Base-by-base conservation (phyloP, 2,329 filamentous ascomycete genomes). In the Cladophialophora chaetospira region DNA sequence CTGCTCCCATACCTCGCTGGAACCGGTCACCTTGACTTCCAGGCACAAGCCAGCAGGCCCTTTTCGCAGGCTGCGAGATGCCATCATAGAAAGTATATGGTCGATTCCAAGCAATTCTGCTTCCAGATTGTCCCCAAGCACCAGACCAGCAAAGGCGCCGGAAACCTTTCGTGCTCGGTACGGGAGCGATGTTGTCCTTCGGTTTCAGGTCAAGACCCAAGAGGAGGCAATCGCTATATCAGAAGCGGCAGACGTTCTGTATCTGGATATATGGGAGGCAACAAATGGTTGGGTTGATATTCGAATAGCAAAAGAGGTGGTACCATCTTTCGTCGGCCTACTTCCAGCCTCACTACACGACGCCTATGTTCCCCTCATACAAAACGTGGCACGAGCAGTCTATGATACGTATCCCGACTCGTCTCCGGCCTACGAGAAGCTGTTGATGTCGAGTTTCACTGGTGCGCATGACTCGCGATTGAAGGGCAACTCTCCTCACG, bases 261-360 rank as follows among this genome's bases (percentile, higher is more conserved):
- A 94, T 66, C 78, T 97, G 38, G 94, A 99, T 69, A 83, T 97
- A 1, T 99, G 94, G 94, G 87, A 89, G 19, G 91, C 89, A 65
- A 88, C 87, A 4, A 79, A 85, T 15, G 82, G 89, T 58, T 94
- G 88, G 78, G 89, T 94, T 23, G 94, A 99, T 70, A 86, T 97
- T 51, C 82, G 90, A 38, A 73, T 97, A 47, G 82, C 87, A 51
- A 85, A 88, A 69, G 84, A 90, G 65, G 85, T 90, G 63, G 76
- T 87, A 9, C 82, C 85, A n/a, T 85, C 89, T 13, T 78, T 97
- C 26, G 81, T 96, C 21, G 86, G 85, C 25, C 80, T 96, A 23
- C 81, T 99, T 4, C 93, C 94, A 8, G 68, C 77, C 9, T 88
- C 88, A 5, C 79, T 97, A 25, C 86, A 87, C 58, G 79, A 80